Percentiles rank a stretch among this genome's conserved stretches.
phyloP scores from a whole-genome alignment of 192 early-diverging fungal genomes.

The Geranomyces variabilis region DNA sequence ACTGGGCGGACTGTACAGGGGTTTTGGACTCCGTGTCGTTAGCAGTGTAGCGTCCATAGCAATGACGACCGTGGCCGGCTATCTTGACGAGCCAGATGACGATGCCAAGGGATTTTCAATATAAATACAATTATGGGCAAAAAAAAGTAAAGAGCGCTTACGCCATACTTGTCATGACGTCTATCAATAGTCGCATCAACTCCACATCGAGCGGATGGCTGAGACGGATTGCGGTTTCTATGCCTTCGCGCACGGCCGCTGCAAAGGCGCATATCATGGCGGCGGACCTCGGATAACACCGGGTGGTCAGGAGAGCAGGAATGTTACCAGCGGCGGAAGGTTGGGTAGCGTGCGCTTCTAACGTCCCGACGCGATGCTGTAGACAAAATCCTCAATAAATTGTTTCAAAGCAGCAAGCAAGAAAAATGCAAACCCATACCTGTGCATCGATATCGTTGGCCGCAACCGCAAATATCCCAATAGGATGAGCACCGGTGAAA shows the following conservation, averaged over 20 bases:
- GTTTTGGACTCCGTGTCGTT: constrained; percentile 44
- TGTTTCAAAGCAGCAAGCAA: background rate
- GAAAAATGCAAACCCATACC: background rate
- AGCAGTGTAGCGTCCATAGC: constrained; percentile 26
- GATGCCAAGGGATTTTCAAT: background rate
- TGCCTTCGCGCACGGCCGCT: constrained; percentile 4
- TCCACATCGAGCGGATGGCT: no score
- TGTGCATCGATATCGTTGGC: background rate
- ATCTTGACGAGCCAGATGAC: constrained; percentile 11
- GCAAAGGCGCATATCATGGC: background rate
- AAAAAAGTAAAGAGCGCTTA: no score
- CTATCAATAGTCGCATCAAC: no score
- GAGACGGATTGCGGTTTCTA: no score
- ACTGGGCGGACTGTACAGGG: constrained; percentile 44
- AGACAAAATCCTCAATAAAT: background rate
- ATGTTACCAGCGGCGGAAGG: background rate
- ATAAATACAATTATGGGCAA: no score
- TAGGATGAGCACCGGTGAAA: background rate
- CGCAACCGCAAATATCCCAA: background rate
- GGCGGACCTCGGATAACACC: background rate
- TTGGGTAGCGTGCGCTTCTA: background rate
- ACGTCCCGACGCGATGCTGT: constrained; percentile 2
- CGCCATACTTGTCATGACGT: no score
- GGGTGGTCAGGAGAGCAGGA: background rate
- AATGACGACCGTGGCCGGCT: constrained; percentile 11